Base-by-base conservation (phyloP, 495 filamentous ascomycete species). In the Letharia lupina region DNA sequence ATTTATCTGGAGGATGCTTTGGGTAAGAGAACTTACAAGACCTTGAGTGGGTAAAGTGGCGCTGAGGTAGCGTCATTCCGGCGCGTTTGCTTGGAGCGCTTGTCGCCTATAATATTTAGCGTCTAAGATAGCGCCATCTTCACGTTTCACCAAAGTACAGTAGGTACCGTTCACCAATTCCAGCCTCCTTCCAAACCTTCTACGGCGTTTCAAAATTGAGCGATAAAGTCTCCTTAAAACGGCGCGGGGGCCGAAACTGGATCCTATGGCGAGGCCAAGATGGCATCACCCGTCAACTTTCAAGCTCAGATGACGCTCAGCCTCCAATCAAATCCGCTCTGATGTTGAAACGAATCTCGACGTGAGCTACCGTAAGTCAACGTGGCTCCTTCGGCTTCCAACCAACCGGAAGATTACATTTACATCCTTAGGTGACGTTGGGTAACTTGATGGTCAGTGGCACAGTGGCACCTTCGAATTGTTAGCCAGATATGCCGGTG, bases 11-110 rank as follows among this genome's bases (percentile, higher is more conserved):
- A 28, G 23, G 23, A 28, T 28, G 23, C 23, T 28, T 28, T 28
- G 23, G 23, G 23, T 28, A 28, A 28, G 23, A 28, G 23, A 28
- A 28, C 23, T 28, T 1, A 28, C 23, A 28, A 28, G 23, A 28
- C 23, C 37, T 39, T 8, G 37, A 39, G 52, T 56, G 35, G 52
- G 31, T 56, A 52, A 44, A 15, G 41, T 44, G 12, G 33, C n/a
- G 54, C 54, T 8, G 54, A 37, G 33, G 54, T 37, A 33, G 54
- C 52, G 10, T 57, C 16, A 10, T 10, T 18, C 8, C 16, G 54
- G 33, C 54, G 54, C 31, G 54, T 35, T 57, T 57, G 31, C 33
- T 37, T 57, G 54, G 54, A 57, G 54, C 54, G 54, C 11, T 16
- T 57, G 33, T 57, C 54, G 54, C 54, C 16, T 57, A 57, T 57